Base-by-base conservation (phyloP, 2,329 filamentous ascomycete genomes). In the Penicillium aurantiogriseum region DNA sequence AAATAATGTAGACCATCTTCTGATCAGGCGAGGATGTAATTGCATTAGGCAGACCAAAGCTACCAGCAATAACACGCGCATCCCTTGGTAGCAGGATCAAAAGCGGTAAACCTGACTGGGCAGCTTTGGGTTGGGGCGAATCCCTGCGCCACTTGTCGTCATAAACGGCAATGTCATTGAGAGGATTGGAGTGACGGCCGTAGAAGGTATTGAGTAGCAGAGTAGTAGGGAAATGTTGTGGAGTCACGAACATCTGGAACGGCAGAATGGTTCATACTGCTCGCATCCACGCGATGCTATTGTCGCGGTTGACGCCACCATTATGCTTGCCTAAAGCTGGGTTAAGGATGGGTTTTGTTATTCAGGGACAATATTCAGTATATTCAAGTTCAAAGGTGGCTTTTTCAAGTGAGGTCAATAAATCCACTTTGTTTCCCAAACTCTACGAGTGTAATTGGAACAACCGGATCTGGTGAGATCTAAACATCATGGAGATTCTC, bases 41-140 rank as follows among this genome's bases (percentile, higher is more conserved):
- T 2, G 77, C 77, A 64, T 79, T 79, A 3, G 76, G 76, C 40
- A 74, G 70, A 2, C 65, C 59, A 47, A 79, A 69, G 3, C 71
- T 71, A 61, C 74, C 73, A 2, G 76, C 76, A 47, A 79, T 67
- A 29, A 73, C 66, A 23, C 69, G 70, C 13, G 75, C 67, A n/a
- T 68, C 68, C 68, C 17, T 72, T 70, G 0, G 70, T 78, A 6
- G 55, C 64, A 1, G 76, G 76, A 21, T 74, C 64, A 64, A 72
- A 78, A 79, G 1, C 76, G 72, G 49, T 77, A 80, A 4, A 76
- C 71, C 43, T 76, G 71, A 6, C 60, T 69, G 5, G 75, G 74
- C 11, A 77, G 58, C 45, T 69, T 61, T 1, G 75, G 31, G 31
- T 6, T 33, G 31, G 11, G 31, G 31, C 31, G 11, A 33, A 33